Base-by-base conservation (phyloP, 257 asterid genomes). In the Lavandula angustifolia region DNA sequence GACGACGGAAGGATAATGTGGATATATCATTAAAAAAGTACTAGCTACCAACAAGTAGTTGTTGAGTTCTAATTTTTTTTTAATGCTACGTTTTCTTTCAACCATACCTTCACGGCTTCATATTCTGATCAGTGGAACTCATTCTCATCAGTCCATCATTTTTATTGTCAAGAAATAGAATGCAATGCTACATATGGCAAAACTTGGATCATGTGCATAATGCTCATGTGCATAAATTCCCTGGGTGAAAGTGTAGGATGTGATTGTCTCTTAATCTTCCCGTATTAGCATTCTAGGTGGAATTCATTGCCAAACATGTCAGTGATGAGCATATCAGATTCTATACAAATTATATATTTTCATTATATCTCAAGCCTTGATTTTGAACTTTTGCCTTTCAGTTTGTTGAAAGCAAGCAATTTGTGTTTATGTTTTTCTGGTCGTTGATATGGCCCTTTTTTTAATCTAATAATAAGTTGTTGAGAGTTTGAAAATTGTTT, bases 401-500 rank as follows among this genome's bases (percentile, higher is more conserved):
- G 22, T 13, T 14, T 62, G 35, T 43, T 38, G 52, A 9, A 9
- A 32, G 50, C 12, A 37, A n/a, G 35, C 56, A 0, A 51, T 53
- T 34, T 56, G 47, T 16, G 16, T 32, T 9, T 41, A 2, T 8
- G n/a, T 41, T 10, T 41, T 51, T 3, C 12, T 11, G 31, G 33
- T 51, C 7, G 63, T 71, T 32, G 38, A 4, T 34, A 34, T 34
- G 7, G 7, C 7, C 38, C 38, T 22, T 22, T 22, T 22, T 62
- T 41, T 16, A n/a, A 63, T 29, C 32, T 69, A 31, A 32, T 9
- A 29, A 41, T 35, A n/a, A 35, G 43, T 37, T 14, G 32, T 9
- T 44, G 18, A 50, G 64, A 73, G 61, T 37, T 61, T 52, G 47
- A 60, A 17, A 40, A 17, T 29, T 40, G 46, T 7, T 65, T 41